Evolutionary conservation across 164 flowering plant genomes (phyloP), one percentile per base, ranked within the genome.

Genomic region (Annona cherimola): DNA sequence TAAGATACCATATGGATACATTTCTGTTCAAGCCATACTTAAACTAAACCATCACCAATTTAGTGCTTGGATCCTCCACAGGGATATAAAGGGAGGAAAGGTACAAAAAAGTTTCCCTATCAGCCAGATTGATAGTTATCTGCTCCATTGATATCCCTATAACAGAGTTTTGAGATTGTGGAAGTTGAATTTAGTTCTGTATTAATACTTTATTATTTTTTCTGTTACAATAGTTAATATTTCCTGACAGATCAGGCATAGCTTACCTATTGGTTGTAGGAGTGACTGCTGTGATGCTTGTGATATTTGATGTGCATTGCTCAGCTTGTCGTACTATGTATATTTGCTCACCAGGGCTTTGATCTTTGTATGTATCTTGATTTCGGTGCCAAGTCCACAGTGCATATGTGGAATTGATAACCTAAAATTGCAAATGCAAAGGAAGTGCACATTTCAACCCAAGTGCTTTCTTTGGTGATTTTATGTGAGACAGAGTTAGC

Each of bases 351-450:
- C 97, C 93, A 41, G 35, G 67, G 8, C 82, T 78, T 26, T 83
- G 73, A 20, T 83, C 82, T 73, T 83, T 77, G 76, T 91, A 91
- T 2, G 60, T 69, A 71, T 92, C 93, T 81, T 91, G 96, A 77
- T 94, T 90, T 74, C 97, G 76, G 54, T 94, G 92, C 98, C 98
- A 91, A 35, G 91, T 90, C 97, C 98, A 91, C 26, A 93, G 69
- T 26, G 98, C 97, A 79, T 86, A 74, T 55, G 97, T 91, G 8
- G 90, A 85, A 79, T 93, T 93, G 75, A 86, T 45, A 55, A 88
- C 90, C 98, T 91, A 88, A 77, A 76, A 68, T 61, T 45, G 69
- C 35, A 61, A 12, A 72, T 12, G 43, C 6, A 50, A 76, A 42
- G n/a, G 18, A 69, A 41, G 16, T 39, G 12, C 67, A 42, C 43